These are phyloP conservation scores for Cornus kousa DNA, from an alignment of 148 eudicot species.

Conservation along the genomic window DNA sequence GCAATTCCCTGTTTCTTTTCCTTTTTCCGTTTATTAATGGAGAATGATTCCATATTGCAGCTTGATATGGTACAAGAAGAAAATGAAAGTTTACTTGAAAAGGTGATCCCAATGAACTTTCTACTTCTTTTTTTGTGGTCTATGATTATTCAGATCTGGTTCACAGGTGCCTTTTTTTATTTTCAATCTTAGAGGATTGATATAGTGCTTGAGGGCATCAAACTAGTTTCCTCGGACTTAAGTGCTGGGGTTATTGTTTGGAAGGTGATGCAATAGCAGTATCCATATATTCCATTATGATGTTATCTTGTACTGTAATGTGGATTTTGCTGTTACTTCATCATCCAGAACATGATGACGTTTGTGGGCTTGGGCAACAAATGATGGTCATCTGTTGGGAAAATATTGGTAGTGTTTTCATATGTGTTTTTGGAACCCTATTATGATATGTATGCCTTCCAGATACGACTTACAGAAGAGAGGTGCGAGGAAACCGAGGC, in stretches of 20 bases:
- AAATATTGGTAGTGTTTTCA: not conserved
- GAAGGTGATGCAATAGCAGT: slow-evolving; percentile 2
- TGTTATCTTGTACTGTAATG: not conserved
- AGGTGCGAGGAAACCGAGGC: slow-evolving; percentile 83
- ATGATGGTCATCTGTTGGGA: not conserved
- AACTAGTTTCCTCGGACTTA: not conserved
- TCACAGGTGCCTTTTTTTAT: not conserved
- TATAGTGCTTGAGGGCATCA: not conserved
- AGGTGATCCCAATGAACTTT: slow-evolving; percentile 48
- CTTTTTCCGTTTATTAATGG: not conserved
- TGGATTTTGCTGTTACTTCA: slow-evolving; percentile 1
- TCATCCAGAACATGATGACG: not conserved
- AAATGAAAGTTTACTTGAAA: slow-evolving; percentile 74
- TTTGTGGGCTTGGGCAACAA: not conserved
- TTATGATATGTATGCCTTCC: slow-evolving; percentile 35
- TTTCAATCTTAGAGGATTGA: not conserved
- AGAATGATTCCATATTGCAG: slow-evolving; percentile 46
- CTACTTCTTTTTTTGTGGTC: not conserved
- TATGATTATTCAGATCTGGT: not conserved
- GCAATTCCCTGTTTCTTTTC: not conserved
- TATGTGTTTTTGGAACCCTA: slow-evolving; percentile 11
- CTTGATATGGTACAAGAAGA: slow-evolving; percentile 97
- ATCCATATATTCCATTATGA: not conserved
- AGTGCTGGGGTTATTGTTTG: not conserved
- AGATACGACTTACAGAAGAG: slow-evolving; percentile 90